phyloP scores from a whole-genome alignment of 495 filamentous ascomycete genomes.

The Sabuloglossum arenarium region DNA sequence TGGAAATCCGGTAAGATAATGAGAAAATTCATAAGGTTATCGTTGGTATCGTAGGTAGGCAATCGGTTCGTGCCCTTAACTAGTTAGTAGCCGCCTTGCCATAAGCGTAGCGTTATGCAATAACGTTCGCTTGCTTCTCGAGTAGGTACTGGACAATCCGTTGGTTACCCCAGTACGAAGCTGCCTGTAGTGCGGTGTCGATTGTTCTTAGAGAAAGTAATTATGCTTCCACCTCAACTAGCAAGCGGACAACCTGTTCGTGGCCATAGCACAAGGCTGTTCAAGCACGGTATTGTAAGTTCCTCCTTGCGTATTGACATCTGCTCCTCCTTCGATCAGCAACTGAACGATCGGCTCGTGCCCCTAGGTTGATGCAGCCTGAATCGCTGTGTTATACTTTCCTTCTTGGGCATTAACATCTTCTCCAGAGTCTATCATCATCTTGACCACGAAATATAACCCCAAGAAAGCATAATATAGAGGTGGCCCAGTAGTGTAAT shows the following conservation, averaged over 20 bases:
- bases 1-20: too few relatives aligned
- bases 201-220: neutral
- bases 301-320: constrained; percentile 9
- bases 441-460: constrained; percentile 3
- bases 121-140: too few relatives aligned
- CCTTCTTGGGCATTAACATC: constrained; percentile 2
- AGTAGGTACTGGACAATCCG: too few relatives aligned
- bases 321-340: neutral
- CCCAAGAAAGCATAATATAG: constrained; percentile 11
- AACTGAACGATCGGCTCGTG: neutral
- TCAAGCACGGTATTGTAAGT: constrained; percentile 12
- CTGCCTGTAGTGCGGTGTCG: neutral
- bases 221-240: neutral
- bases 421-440: constrained; percentile 9
- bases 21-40: too few relatives aligned
- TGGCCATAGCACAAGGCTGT: neutral
- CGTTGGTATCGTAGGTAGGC: too few relatives aligned
- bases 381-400: neutral
- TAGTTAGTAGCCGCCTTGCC: too few relatives aligned
- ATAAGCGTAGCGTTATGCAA: too few relatives aligned
- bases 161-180: too few relatives aligned
- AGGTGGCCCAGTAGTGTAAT: neutral
- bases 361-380: neutral
- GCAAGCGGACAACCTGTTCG: neutral
- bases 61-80: too few relatives aligned